phyloP scores from a whole-genome alignment of 495 filamentous ascomycete genomes.

The Neurospora discreta region DNA sequence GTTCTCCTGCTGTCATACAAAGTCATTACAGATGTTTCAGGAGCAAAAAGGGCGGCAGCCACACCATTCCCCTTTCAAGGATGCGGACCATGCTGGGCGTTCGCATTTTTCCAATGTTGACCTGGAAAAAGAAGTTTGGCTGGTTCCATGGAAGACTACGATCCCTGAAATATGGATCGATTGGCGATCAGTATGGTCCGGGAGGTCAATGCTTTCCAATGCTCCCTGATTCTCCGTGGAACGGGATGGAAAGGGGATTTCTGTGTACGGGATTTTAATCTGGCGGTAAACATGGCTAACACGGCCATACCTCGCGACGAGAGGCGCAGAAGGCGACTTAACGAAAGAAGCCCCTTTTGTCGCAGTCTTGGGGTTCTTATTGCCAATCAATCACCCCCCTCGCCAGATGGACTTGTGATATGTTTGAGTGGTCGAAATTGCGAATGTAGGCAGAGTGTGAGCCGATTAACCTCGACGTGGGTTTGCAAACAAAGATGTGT shows the following conservation, averaged over 20 bases:
- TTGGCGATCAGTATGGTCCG: neutral
- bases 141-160: neutral
- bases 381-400: neutral
- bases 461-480: neutral
- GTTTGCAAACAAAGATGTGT: neutral
- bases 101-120: neutral
- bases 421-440: neutral
- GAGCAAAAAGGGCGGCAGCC: neutral
- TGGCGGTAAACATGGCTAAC: neutral
- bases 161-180: neutral
- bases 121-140: neutral
- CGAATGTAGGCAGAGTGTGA: neutral
- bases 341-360: neutral
- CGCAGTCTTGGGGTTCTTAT: neutral
- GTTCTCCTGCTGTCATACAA: neutral
- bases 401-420: neutral
- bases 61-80: neutral
- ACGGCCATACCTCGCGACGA: neutral
- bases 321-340: neutral
- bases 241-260: neutral
- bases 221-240: neutral
- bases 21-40: neutral
- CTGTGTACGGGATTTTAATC: neutral
- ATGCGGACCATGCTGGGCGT: neutral
- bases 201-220: neutral